Percentiles rank a stretch among this genome's conserved stretches.
These are phyloP conservation scores for Magnusiomyces suaveolens DNA, from an alignment of 1,139 yeast genomes.

Conservation along the genomic window DNA sequence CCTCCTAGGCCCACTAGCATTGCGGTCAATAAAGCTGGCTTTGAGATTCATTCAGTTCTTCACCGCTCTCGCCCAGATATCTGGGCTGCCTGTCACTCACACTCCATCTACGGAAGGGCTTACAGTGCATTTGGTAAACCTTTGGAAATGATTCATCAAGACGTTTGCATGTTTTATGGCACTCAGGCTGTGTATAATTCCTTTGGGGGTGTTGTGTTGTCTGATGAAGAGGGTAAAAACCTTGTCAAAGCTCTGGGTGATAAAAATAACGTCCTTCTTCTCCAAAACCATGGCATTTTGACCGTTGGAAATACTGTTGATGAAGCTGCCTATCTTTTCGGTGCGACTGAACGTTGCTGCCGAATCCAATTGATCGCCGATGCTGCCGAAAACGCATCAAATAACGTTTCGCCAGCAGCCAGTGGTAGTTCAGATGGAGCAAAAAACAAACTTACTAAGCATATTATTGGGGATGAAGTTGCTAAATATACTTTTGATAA, in stretches of 20 bases:
- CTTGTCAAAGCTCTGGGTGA: slow-evolving; percentile 60
- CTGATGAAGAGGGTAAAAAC: slow-evolving; percentile 57
- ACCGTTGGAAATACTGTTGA: slow-evolving; percentile 73
- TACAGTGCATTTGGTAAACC: slow-evolving; percentile 63
- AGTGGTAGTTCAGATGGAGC: neutral
- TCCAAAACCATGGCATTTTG: slow-evolving; percentile 70
- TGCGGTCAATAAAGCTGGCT: slow-evolving; percentile 73
- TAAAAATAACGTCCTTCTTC: slow-evolving; percentile 51
- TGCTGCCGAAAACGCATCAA: slow-evolving; percentile 33
- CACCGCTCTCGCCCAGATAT: slow-evolving; percentile 74
- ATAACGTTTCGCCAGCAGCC: neutral
- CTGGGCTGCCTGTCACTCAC: slow-evolving; percentile 75
- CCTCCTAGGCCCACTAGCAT: slow-evolving; percentile 17
- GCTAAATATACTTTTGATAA: slow-evolving; percentile 59
- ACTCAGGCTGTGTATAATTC: slow-evolving; percentile 55
- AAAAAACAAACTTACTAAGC: slow-evolving; percentile 29
- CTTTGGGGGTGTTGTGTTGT: slow-evolving; percentile 76
- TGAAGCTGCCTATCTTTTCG: slow-evolving; percentile 70
- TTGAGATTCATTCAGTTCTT: slow-evolving; percentile 66
- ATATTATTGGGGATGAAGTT: slow-evolving; percentile 48
- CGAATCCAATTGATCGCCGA: slow-evolving; percentile 64
- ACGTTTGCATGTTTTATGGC: slow-evolving; percentile 58
- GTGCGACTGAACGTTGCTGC: slow-evolving; percentile 59
- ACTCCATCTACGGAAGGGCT: slow-evolving; percentile 65
- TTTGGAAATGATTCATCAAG: slow-evolving; percentile 74